Conservation (phyloP, 805 yeast genomes). For the Candida taoyuanica region DNA sequence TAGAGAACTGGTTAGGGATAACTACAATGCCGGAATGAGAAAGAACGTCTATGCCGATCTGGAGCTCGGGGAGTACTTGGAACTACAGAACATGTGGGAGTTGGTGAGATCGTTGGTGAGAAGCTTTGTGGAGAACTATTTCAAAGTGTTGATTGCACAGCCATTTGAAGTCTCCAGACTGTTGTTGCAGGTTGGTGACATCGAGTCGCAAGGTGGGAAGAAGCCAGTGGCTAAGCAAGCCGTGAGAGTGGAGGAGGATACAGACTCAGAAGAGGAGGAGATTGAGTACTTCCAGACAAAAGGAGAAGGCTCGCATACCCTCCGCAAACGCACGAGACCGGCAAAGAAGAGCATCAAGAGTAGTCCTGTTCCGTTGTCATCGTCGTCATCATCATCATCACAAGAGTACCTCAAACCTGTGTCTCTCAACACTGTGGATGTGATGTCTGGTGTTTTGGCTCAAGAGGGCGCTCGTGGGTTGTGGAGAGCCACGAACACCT, state of each 20-base stretch:
- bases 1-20: constrained; percentile 21
- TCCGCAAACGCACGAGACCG: constrained; percentile 19
- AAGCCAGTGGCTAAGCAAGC: constrained; percentile 32
- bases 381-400: background rate
- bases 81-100: constrained; percentile 51
- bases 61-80: constrained; percentile 65
- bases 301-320: constrained; percentile 15
- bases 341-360: constrained; percentile 3
- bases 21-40: constrained; percentile 22
- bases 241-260: constrained; percentile 32
- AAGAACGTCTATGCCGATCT: constrained; percentile 39
- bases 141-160: constrained; percentile 66
- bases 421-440: constrained; percentile 59
- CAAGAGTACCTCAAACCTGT: constrained; percentile 46
- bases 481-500: constrained; percentile 71
- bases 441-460: constrained; percentile 56
- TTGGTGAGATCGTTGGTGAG: constrained; percentile 50
- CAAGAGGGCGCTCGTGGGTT: constrained; percentile 70
- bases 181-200: constrained; percentile 75
- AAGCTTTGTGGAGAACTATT: constrained; percentile 64
- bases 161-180: constrained; percentile 84
- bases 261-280: constrained; percentile 37
- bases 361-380: too few species aligned
- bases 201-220: constrained; percentile 33
- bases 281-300: constrained; percentile 38